phyloP scores from a whole-genome alignment of 2,329 filamentous ascomycete genomes.

The Lasiodiplodia sp. region DNA sequence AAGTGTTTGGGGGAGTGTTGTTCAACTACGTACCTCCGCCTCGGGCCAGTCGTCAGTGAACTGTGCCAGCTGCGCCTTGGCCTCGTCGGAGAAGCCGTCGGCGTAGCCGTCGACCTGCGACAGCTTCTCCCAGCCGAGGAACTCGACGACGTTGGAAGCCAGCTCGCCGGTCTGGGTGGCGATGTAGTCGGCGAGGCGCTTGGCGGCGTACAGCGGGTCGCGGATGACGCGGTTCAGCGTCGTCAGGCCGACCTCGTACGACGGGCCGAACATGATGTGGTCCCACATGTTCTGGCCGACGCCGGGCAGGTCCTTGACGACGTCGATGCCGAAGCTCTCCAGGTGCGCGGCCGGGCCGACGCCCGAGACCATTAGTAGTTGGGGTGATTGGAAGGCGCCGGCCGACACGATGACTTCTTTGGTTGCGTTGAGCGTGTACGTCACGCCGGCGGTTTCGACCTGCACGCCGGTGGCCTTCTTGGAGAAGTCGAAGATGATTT shows the following conservation, averaged over 20 bases:
- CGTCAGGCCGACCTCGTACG: constrained; percentile 35
- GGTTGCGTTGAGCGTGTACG: constrained; percentile 38
- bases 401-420: constrained; percentile 56
- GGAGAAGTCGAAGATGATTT: constrained; percentile 44
- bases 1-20: no score
- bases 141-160: constrained; percentile 36
- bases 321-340: constrained; percentile 33
- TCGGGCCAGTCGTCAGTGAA: constrained; percentile 40
- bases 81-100: constrained; percentile 26
- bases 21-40: constrained; percentile 34
- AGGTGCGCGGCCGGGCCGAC: constrained; percentile 41
- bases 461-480: constrained; percentile 38
- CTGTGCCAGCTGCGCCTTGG: constrained; percentile 30
- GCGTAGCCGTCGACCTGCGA: constrained; percentile 25
- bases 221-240: constrained; percentile 36
- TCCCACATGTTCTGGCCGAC: constrained; percentile 45
- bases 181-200: constrained; percentile 35
- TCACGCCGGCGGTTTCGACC: constrained; percentile 30
- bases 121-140: constrained; percentile 40
- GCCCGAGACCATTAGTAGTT: constrained; percentile 49
- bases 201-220: constrained; percentile 30
- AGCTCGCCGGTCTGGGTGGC: constrained; percentile 33
- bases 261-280: constrained; percentile 36
- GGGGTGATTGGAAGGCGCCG: constrained; percentile 53
- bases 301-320: constrained; percentile 36